Evolutionary conservation across 2,329 filamentous ascomycete species (phyloP).

Genomic region (Botrytis fabae): DNA sequence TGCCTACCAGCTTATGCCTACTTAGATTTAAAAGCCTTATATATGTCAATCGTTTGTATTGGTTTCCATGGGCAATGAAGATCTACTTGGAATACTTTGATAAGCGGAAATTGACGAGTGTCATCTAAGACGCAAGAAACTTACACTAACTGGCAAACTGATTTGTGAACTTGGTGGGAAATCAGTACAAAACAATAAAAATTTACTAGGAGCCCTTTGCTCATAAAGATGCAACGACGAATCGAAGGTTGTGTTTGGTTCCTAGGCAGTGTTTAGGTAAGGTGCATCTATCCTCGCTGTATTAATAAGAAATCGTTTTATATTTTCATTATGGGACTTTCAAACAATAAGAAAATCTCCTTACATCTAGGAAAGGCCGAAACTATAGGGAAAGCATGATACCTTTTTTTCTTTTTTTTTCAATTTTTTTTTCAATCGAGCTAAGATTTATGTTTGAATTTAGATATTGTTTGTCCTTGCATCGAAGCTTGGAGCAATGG

Average conservation of each 20-base stretch:
- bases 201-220: background rate
- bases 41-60: background rate
- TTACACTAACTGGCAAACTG: background rate
- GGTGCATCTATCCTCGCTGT: background rate
- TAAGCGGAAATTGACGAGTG: background rate
- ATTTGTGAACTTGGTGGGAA: background rate
- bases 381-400: accelerated
- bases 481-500: background rate
- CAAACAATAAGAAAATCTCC: background rate
- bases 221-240: background rate
- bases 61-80: background rate
- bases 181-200: background rate
- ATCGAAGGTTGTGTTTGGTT: background rate
- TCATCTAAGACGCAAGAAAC: background rate
- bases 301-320: background rate
- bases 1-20: background rate
- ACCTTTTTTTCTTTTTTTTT: no score
- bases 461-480: background rate
- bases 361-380: background rate
- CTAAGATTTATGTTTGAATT: background rate
- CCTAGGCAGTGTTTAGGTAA: background rate
- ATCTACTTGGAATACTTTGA: background rate
- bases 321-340: background rate
- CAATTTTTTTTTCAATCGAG: background rate
- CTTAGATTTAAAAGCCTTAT: background rate